Evolutionary conservation across 805 yeast species (phyloP).

Genomic region (Saturnispora gosingensis): DNA sequence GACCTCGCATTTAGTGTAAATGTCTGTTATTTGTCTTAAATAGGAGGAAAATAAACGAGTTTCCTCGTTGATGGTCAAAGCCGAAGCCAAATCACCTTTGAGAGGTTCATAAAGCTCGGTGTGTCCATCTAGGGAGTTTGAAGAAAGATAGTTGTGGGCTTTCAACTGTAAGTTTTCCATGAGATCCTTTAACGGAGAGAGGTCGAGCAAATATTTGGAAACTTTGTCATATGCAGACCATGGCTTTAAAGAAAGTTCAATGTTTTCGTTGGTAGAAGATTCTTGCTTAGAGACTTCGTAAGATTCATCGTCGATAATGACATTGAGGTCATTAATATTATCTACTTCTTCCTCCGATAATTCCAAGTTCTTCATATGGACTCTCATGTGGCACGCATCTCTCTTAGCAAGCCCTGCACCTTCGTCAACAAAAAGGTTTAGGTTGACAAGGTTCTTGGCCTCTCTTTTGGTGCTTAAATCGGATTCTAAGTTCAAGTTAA

Average conservation of each 20-base stretch:
- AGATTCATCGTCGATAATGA: not conserved
- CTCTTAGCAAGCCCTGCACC: conserved; percentile 9
- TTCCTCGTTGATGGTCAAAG: conserved; percentile 31
- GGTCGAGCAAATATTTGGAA: not conserved
- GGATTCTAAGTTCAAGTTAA: conserved; percentile 13
- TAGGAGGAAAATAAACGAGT: conserved; percentile 61
- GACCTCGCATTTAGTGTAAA: conserved; percentile 38
- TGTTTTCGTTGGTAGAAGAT: not conserved
- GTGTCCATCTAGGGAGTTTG: not conserved
- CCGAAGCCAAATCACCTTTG: conserved; percentile 28
- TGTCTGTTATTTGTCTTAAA: conserved; percentile 50
- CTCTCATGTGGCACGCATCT: conserved; percentile 7
- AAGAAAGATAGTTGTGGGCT: not conserved
- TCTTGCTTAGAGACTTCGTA: not conserved
- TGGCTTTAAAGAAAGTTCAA: conserved; percentile 2
- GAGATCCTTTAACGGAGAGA: not conserved
- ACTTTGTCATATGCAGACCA: conserved; percentile 1
- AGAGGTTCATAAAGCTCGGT: conserved; percentile 17
- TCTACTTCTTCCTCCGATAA: conserved; percentile 2
- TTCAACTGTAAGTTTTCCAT: not conserved
- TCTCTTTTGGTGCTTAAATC: conserved; percentile 13
- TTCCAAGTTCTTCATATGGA: not conserved
- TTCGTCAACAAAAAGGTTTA: conserved; percentile 10
- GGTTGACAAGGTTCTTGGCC: conserved; percentile 12
- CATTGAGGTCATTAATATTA: not conserved